Base-by-base conservation (phyloP, 2,329 filamentous ascomycete species). In the Sporothrix luriei region DNA sequence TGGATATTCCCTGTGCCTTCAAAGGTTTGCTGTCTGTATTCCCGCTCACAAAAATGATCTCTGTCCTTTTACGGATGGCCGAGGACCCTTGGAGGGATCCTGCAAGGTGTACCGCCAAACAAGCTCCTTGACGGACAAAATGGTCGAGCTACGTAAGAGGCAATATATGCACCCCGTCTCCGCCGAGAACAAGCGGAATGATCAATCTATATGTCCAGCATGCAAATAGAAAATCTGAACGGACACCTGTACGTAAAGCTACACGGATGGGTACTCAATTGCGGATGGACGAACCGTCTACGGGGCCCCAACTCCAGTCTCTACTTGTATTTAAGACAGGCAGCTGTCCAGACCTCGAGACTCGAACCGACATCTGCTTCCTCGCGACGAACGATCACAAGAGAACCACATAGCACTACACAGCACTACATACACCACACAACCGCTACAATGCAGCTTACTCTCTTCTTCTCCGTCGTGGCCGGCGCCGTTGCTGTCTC, bases 371-470 rank as follows among this genome's bases (percentile, higher is more conserved):
- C 29, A 29, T 29, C 29, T 29, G 3, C 29, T 29, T 29, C 29
- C 29, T 29, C 29, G 29, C 29, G 29, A 29, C 5, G 5, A 29
- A 29, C 29, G 3, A 61, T 33, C 33, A n/a, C 14, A 19, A 19
- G n/a, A n/a, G n/a, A 24, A 51, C 10, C 11, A 24, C 29, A 24
- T n/a, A n/a, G 29, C 7, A 24, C 6, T 9, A 40, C 3, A 24
- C 57, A 40, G 2, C 38, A 62, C 6, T 38, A 26, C 38, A 43
- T 1, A 24, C 38, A 62, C 6, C 57, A 26, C 38, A 43, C 3
- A 24, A 7, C 55, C 29, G 26, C n/a, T 21, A 71, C 13, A 21
- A 70, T 70, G 69, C 38, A 68, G 59, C 46, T 71, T 48, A 14
- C 70, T 14, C 1, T 49, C 29, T 6, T 69, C 21, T 26, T 71